Evolutionary conservation across 225 moss, liverwort and hornwort species (phyloP).

Genomic region (Asterella californica): DNA sequence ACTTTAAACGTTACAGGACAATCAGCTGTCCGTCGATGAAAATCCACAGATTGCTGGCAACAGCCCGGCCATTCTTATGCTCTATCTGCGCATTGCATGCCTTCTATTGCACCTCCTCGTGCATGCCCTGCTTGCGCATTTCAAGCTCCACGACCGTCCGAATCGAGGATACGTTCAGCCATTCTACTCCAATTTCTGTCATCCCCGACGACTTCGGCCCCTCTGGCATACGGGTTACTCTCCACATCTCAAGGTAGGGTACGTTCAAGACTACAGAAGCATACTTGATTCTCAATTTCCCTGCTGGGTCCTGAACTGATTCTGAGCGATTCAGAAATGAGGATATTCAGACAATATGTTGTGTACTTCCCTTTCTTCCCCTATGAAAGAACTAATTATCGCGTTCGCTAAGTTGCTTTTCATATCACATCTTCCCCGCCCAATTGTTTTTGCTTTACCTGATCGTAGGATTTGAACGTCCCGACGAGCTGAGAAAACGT

Average conservation of each 20-base stretch:
- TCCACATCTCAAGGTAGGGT: neutral
- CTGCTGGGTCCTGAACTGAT: too few species aligned
- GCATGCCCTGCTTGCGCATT: neutral
- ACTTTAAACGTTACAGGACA: neutral
- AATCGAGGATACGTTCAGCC: conserved; percentile 27
- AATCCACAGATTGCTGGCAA: neutral
- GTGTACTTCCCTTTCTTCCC: neutral
- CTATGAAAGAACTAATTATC: neutral
- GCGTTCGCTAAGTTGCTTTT: neutral
- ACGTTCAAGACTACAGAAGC: neutral
- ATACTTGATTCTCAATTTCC: neutral
- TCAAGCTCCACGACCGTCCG: conserved; percentile 10
- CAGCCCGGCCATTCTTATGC: neutral
- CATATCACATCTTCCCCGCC: neutral
- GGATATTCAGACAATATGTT: too few species aligned
- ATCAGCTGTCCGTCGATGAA: neutral
- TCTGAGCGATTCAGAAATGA: too few species aligned
- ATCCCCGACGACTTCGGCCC: conserved; percentile 26
- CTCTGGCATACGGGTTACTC: neutral
- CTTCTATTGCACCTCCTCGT: neutral
- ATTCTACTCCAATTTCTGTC: neutral
- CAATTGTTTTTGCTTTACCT: too few species aligned
- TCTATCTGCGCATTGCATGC: neutral
- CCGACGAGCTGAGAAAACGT: neutral
- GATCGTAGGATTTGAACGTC: neutral